Base-by-base conservation (phyloP, 2,329 filamentous ascomycete species). In the Claviceps maximensis region DNA sequence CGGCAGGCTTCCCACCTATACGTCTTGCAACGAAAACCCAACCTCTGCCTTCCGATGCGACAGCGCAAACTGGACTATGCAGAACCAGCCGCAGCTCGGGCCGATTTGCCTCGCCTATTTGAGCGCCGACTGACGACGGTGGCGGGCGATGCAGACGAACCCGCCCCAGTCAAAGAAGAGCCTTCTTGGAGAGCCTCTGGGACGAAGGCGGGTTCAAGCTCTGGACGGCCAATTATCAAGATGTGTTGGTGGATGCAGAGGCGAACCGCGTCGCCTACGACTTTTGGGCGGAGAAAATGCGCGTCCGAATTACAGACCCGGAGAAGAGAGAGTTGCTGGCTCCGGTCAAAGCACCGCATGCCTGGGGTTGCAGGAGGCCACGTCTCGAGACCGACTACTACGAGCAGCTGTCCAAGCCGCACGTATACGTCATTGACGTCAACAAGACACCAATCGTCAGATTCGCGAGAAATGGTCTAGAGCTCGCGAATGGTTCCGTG, bases 21-120 rank as follows among this genome's bases (percentile, higher is more conserved):
- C 2, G 78, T 86, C 38, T 84, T 85, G 63, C 81, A 86, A 59
- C 74, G 83, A 12, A 86, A 81, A 1, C 83, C 83, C 0, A 86
- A 86, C 54, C 68, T 83, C 7, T 79, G 79, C 0, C 59, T 86
- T 0, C 81, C 82, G 0, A 83, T 86, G 79, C 70, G 74, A 2
- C 73, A 75, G 54, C 66, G 38, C n/a, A 45, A 51, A 8, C 4
- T 17, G 1, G 38, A 31, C 27, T 7, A 36, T 7, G 49, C 19
- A 8, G 40, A 50, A 7, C 25, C 45, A 17, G 49, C 41, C 2
- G n/a, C 46, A 2, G 19, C 29, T 4, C 46, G 46, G 12, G n/a
- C n/a, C 17, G n/a, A 36, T 10, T 3, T 44, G 25, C 74, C 86
- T 62, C 68, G 74, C 50, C 67, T 85, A 2, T 84, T 80, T 61